Conservation (phyloP, 768 basidiomycete species). For the Suillus ampliporus region DNA sequence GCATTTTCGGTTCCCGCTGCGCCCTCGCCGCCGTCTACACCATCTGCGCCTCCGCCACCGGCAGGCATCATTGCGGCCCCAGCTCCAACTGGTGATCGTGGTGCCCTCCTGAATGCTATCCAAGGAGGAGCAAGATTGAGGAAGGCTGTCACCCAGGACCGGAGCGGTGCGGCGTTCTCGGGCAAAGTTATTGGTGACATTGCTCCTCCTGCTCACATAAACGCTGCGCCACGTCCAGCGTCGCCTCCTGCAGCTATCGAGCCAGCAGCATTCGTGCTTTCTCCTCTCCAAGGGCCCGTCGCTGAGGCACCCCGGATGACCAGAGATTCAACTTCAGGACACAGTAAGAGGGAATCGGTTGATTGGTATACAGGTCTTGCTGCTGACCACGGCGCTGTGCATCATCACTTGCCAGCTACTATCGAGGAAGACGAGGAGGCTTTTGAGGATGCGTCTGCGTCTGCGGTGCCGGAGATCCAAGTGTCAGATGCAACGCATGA, state of each 20-base stretch:
- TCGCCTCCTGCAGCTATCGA: slow-evolving; percentile 41
- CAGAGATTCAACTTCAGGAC: slow-evolving; percentile 26
- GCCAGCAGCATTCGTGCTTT: slow-evolving; percentile 15
- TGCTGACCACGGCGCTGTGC: slow-evolving; percentile 59
- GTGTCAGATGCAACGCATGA: slow-evolving; percentile 56
- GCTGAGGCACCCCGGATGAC: slow-evolving; percentile 22
- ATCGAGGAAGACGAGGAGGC: slow-evolving; percentile 68
- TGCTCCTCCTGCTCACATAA: slow-evolving; percentile 74
- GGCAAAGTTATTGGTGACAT: slow-evolving; percentile 82
- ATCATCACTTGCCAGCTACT: slow-evolving; percentile 54
- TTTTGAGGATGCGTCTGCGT: slow-evolving; percentile 32
- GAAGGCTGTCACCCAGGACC: slow-evolving; percentile 84
- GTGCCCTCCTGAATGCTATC: slow-evolving; percentile 79
- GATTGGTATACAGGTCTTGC: slow-evolving; percentile 93
- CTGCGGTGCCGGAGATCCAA: slow-evolving; percentile 58
- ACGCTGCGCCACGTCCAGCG: slow-evolving; percentile 45
- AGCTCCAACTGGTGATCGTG: slow-evolving; percentile 52
- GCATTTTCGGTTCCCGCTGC: slow-evolving; percentile 41
- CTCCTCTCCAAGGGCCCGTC: slow-evolving; percentile 24
- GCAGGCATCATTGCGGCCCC: slow-evolving; percentile 38
- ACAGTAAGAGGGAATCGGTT: slow-evolving; percentile 74
- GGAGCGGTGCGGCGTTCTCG: slow-evolving; percentile 68
- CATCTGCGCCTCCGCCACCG: slow-evolving; percentile 37
- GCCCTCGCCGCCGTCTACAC: slow-evolving; percentile 36
- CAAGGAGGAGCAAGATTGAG: slow-evolving; percentile 73